Evolutionary conservation across 306 rosid genomes (phyloP), one percentile per base, ranked within the genome.

Genomic region (Canavalia gladiata): DNA sequence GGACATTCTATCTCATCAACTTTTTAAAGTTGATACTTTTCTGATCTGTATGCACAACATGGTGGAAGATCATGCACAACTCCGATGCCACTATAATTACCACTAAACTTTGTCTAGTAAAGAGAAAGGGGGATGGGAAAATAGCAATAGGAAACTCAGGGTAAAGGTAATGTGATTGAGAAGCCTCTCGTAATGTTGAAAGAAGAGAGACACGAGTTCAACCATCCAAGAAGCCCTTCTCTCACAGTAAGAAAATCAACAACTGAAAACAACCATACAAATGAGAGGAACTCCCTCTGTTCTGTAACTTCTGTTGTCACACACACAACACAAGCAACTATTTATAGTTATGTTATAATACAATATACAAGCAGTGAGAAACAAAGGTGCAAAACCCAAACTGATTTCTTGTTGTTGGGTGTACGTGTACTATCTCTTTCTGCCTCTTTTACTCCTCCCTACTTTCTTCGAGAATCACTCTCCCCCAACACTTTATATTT

Each of bases 151-250:
- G 25, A 52, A 90, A 84, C 69, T 91, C 97, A 93, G 69, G 83
- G 94, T 87, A 70, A 79, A 13, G 77, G 94, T 83, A 62, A 93
- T 88, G 85, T 93, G 91, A 81, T 79, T 89, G 76, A 93, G 91
- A 83, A 91, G 94, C 90, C 83, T 91, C 81, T 89, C 91, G 56
- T 96, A 87, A 84, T 93, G 96, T 68, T 89, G 88, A 83, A 91
- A 93, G 91, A 91, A 93, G 37, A 91, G 90, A 74, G 91, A 87
- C 28, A 83, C 94, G 4, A 93, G 96, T 89, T 93, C 96, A 82
- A 50, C 82, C 77, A 88, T 93, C 97, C 90, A 93, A 55, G 72
- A 75, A 79, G 39, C 94, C 91, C 97, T 93, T 74, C 69, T 51
- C 84, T 51, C 87, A 66, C 66, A 77, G 68, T 62, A 84, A 59